Base-by-base conservation (phyloP, 2,329 filamentous ascomycete genomes). In the Trichoderma polysporum region DNA sequence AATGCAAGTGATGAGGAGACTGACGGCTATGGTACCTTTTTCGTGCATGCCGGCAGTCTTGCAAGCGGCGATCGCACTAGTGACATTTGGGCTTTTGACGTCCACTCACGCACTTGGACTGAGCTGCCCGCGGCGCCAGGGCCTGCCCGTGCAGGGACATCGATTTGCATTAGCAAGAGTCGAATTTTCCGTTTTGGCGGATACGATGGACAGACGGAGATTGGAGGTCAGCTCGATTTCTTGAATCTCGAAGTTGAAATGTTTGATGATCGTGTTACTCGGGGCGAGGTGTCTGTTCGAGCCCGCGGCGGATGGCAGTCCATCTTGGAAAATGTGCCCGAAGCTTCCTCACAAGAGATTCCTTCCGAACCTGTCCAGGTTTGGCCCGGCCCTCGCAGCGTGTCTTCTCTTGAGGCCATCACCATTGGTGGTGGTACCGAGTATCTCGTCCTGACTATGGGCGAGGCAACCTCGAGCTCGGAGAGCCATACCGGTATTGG, bases 161-260 rank as follows among this genome's bases (percentile, higher is more conserved):
- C 87, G 4, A 87, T 96, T 29, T 86, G 89, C 1, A 84, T 89
- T 61, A 84, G 83, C 52, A 83, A 85, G 63, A 86, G 86, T 27
- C 85, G 87, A 27, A 76, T 97, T 7, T 96, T 90, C 78, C 85
- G 92, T 31, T 94, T 93, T 80, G 91, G 92, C 69, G 93, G 93
- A 0, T 94, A 90, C 72, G 91, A 94, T 75, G 92, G 91, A 0
- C 80, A 83, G 52, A 80, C 74, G 0, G 90, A 94, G 73, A 81
- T 91, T 56, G 92, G 92, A 17, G 92, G 91, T 0, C 83, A 84
- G 67, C 74, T 97, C 13, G 92, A 96, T 73, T 84, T 90, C 67
- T 74, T 90, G 19, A 82, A 85, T 64, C 81, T 90, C 10, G 82
- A 79, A 19, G 78, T 88, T n/a, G 85, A 86, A 71, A 80, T 80